phyloP scores from a whole-genome alignment of 202 grass and related monocot species.

The Setaria viridis region DNA sequence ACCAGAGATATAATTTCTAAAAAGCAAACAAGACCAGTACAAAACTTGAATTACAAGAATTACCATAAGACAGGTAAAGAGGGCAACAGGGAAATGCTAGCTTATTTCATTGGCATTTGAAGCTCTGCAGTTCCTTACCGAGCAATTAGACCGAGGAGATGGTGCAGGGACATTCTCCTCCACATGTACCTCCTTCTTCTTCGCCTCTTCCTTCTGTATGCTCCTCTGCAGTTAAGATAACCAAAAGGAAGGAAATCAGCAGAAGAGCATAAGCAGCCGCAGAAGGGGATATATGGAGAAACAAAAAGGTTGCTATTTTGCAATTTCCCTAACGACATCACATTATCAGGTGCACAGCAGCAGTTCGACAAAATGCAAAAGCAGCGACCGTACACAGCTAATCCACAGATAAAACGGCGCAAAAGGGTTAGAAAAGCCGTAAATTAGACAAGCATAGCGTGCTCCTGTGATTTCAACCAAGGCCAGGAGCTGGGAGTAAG shows the following conservation, averaged over 20 bases:
- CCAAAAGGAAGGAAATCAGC: constrained; percentile 6
- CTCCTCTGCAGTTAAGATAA: constrained; percentile 57
- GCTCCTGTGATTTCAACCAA: background rate
- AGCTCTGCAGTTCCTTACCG: constrained; percentile 49
- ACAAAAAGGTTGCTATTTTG: background rate
- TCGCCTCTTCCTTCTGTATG: constrained; percentile 96
- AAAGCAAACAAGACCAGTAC: background rate
- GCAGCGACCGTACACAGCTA: background rate
- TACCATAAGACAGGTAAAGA: background rate
- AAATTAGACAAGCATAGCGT: background rate
- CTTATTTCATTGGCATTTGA: background rate
- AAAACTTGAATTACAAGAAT: constrained; percentile 19
- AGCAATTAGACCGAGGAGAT: constrained; percentile 82
- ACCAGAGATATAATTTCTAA: background rate
- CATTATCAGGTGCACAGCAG: constrained; percentile 4
- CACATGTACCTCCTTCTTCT: constrained; percentile 96
- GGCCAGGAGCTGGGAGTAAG: background rate
- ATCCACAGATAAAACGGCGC: background rate
- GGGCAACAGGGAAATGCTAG: background rate
- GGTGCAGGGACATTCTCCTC: constrained; percentile 89
- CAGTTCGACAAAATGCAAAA: constrained; percentile 5
- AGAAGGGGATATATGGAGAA: background rate
- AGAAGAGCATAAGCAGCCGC: background rate
- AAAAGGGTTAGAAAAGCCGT: background rate
- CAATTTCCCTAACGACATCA: background rate